Evolutionary conservation across 2,329 filamentous ascomycete species (phyloP), one percentile per base, ranked within the genome.

Genomic region (Sclerotinia subarctica): DNA sequence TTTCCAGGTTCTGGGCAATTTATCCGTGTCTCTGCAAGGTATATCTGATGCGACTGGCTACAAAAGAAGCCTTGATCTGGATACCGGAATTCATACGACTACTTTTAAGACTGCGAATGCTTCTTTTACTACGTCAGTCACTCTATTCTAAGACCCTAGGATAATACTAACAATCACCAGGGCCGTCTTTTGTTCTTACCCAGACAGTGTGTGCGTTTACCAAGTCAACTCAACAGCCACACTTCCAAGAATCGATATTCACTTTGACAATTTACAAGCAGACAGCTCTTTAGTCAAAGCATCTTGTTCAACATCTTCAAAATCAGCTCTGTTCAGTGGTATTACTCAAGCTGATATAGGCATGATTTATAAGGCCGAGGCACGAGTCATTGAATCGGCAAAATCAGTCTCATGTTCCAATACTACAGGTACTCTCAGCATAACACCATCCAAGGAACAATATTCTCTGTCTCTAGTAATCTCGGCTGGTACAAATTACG

Each of bases 401-500:
- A 47, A 32, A 38, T 66, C 54, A 56, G n/a, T 73, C 11, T 68
- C 56, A 21, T 73, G 73, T 49, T 58, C 63, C 24, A 62, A 73
- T n/a, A 52, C 70, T 5, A 69, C 70, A 19, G 78, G 75, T 21
- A 72, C 70, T 0, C 70, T 82, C 24, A 72, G 72, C 0, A 71
- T 82, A 24, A 68, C 74, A 8, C 69, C 78, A 1, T 68, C 59
- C 0, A 46, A 70, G 11, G 32, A 71, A 5, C 71, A 76, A 7
- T 75, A 69, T 2, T 73, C 71, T 13, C 53, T 80, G 13, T 77
- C 78, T 38, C 10, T 86, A 8, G 76, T 85, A 0, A 73, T 85
- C 21, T 79, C 80, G 6, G 81, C 78, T 1, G 78, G 76, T 8
- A 85, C 83, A 1, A 79, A 86, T 68, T 87, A 83, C 66, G 82